Conservation (phyloP, 768 basidiomycete genomes). For the Gloeopeniophorella convolvens region DNA sequence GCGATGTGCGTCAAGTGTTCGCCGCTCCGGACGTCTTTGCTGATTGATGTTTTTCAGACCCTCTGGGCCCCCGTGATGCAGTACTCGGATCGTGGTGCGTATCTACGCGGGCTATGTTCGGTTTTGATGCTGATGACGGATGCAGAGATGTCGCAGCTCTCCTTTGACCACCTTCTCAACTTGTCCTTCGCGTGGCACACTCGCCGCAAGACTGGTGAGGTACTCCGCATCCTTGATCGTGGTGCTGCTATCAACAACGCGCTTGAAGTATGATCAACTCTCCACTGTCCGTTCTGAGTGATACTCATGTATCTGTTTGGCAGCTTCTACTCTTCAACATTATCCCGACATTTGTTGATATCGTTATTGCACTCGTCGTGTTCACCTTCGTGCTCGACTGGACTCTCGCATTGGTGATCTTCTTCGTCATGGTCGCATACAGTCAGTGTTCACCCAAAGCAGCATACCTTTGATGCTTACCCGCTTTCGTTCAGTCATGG, state of each 20-base stretch:
- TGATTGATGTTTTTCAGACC: constrained; percentile 34
- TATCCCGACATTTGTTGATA: constrained; percentile 77
- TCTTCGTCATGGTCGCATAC: constrained; percentile 69
- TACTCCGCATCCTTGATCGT: constrained; percentile 74
- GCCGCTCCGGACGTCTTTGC: not conserved
- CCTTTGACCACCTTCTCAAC: constrained; percentile 82
- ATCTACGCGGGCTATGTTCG: not conserved
- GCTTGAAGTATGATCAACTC: constrained; percentile 42
- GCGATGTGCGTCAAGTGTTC: constrained; percentile 35
- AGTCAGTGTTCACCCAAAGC: constrained; percentile 46
- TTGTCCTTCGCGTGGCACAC: constrained; percentile 82
- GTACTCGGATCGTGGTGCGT: constrained; percentile 66
- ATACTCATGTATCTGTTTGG: constrained; percentile 16
- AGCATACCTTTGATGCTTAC: not conserved
- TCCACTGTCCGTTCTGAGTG: not conserved
- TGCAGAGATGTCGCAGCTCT: constrained; percentile 77
- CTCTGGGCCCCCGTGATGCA: constrained; percentile 89
- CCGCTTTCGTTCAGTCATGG: constrained; percentile 34
- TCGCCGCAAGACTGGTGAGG: constrained; percentile 78
- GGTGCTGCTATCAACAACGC: constrained; percentile 83
- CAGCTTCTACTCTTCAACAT: constrained; percentile 81
- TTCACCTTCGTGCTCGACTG: constrained; percentile 60
- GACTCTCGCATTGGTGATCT: constrained; percentile 59
- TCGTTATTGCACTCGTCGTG: constrained; percentile 60
- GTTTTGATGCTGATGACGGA: not conserved